A percentile compares a stretch with the other conserved stretches of the same genome.
These are phyloP conservation scores for Microdochium trichocladiopsis DNA, from an alignment of 2,329 filamentous ascomycete species.

Conservation along the genomic window DNA sequence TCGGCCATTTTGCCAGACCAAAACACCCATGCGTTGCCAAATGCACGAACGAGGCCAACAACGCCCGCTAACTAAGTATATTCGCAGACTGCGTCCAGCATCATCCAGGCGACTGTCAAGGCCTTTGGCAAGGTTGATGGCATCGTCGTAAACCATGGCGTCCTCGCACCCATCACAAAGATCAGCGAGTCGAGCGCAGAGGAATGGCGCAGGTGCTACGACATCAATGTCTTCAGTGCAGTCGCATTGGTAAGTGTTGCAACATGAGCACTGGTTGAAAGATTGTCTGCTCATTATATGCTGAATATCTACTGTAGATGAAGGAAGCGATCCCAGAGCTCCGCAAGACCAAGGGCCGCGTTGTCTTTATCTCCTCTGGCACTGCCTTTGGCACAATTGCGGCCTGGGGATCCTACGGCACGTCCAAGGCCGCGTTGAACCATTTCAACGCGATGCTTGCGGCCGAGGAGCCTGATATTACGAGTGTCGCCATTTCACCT, in stretches of 20 bases:
- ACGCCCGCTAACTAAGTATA: too few relatives aligned
- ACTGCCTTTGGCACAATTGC: constrained; percentile 60
- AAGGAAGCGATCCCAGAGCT: constrained; percentile 65
- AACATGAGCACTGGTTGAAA: too few relatives aligned
- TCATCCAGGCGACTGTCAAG: constrained; percentile 57
- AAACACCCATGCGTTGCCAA: too few relatives aligned
- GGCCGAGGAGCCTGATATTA: constrained; percentile 71
- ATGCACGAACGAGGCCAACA: too few relatives aligned
- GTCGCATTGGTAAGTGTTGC: constrained; percentile 60
- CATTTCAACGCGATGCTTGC: constrained; percentile 68
- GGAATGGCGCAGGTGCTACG: constrained; percentile 70
- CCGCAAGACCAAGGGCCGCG: constrained; percentile 59
- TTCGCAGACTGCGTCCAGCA: constrained; percentile 46
- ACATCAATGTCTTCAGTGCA: constrained; percentile 82
- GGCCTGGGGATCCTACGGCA: constrained; percentile 76
- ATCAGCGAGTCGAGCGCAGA: constrained; percentile 61
- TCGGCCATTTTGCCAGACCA: too few relatives aligned
- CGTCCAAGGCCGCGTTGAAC: constrained; percentile 77
- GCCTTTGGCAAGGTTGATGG: constrained; percentile 71
- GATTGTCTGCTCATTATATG: constrained; percentile 4
- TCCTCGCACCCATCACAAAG: constrained; percentile 66
- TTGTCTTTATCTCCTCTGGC: constrained; percentile 76
- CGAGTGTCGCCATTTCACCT: constrained; percentile 65
- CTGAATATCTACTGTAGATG: constrained; percentile 41
- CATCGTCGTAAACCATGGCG: constrained; percentile 82